A percentile compares a stretch with the other conserved stretches of the same genome.
Conservation (phyloP, 805 yeast genomes). For the Saccharomycopsis sp. region DNA sequence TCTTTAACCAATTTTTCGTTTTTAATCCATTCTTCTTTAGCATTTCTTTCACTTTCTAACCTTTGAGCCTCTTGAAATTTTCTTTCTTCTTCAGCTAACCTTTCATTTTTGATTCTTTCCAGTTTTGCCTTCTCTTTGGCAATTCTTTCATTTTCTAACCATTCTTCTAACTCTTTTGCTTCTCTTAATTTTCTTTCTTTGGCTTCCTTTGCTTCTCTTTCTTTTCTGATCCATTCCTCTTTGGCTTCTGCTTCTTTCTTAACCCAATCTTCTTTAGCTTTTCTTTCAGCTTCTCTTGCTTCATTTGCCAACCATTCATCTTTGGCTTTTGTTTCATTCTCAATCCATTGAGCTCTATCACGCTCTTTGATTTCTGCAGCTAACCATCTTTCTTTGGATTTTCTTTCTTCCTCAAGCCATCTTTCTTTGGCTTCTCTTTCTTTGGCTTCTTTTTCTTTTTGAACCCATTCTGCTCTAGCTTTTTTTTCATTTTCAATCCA, state of each 20-base stretch:
- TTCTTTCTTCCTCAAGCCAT: not conserved
- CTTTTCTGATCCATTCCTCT: not conserved
- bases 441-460: not conserved
- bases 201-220: not conserved
- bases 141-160: conserved; percentile 1
- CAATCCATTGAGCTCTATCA: too few relatives aligned
- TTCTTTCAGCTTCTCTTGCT: not conserved
- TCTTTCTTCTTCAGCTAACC: conserved; percentile 1
- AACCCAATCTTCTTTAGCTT: not conserved
- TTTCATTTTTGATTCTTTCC: not conserved
- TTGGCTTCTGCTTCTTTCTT: conserved; percentile 1
- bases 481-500: conserved; percentile 4
- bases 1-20: conserved; percentile 4
- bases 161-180: not conserved
- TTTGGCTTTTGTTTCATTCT: not conserved
- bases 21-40: conserved; percentile 3
- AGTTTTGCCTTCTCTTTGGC: conserved; percentile 1
- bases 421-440: not conserved
- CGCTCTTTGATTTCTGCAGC: too few relatives aligned
- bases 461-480: conserved; percentile 1
- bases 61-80: conserved; percentile 1
- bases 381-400: not conserved
- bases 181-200: not conserved
- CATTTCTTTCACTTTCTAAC: not conserved
- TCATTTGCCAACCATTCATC: conserved; percentile 1